Percentiles rank a stretch among this genome's conserved stretches.
phyloP scores from a whole-genome alignment of 2,329 filamentous ascomycete species.

The Pyrenophora graminea region DNA sequence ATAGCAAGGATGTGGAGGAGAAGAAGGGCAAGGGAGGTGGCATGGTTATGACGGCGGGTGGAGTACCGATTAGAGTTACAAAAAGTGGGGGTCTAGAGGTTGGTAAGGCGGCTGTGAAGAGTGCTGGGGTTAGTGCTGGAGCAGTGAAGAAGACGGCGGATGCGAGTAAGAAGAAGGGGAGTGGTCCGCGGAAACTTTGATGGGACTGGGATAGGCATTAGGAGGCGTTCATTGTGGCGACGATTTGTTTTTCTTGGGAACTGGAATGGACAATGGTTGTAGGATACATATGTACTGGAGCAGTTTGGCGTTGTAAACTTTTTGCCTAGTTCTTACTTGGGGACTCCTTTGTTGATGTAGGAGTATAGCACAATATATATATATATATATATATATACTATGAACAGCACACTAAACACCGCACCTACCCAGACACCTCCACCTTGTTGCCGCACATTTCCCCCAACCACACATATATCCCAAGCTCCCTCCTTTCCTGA shows the following conservation, averaged over 20 bases:
- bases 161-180: neutral
- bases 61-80: conserved; percentile 41
- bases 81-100: conserved; percentile 20
- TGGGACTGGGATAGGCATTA: neutral
- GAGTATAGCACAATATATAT: no score
- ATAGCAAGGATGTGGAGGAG: conserved; percentile 39
- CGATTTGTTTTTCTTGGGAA: neutral
- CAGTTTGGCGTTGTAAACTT: no score
- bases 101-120: neutral
- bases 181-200: conserved; percentile 11
- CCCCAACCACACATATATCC: no score
- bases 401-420: no score
- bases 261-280: neutral
- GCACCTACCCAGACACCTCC: no score
- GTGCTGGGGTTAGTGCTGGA: neutral
- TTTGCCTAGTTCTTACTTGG: no score
- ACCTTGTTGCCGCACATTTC: no score
- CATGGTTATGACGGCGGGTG: conserved; percentile 35
- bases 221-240: neutral
- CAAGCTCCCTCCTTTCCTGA: no score
- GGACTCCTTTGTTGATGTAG: no score
- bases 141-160: neutral
- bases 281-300: neutral
- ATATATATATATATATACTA: no score
- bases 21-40: conserved; percentile 34